Evolutionary conservation across 495 filamentous ascomycete species (phyloP), one percentile per base, ranked within the genome.

Genomic region (Sphaerosporella brunnea): DNA sequence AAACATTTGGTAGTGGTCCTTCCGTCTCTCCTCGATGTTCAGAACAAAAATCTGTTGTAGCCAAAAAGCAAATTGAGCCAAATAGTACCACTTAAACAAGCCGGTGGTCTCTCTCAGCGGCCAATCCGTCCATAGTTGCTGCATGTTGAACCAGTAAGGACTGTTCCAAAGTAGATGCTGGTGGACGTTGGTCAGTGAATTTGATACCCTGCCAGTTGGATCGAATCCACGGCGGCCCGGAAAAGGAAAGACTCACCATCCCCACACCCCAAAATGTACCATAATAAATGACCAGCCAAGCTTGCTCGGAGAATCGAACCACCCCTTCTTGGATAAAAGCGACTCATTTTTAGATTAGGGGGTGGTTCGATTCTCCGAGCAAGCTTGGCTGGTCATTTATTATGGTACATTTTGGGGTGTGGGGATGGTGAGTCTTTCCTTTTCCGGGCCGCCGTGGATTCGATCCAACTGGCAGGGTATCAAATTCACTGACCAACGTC

Each of bases 1-100:
- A 48, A 96, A 77, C 92, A 94, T 95, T 62, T 96, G 90, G 61
- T 75, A 79, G 63, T 93, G 80, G 56, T 97, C 90, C 64, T 97
- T 97, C 43, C 90, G 71, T 51, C 81, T 73, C 64, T 92, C 79
- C 62, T 97, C 92, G 50, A 96, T 81, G 64, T 96, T 80, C 58
- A 97, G 80, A 38, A 94, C 83, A 34, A 96, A 64, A 50, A 97
- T 80, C 66, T 93, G 85, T 64, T 97, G 92, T 16, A 95, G 55
- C 77, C 84, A 93, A 60, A 96, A 97, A 13, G 83, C 77, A 57
- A 86, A 79, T 63, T 96, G 87, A 21, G 79, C 80, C 37, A 97
- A 70, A 53, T 93, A 83, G 60, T 97, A 97, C 68, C 76, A 80
- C 65, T 97, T 97, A 64, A 82, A 73, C 11, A 80, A 59, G 3